A percentile compares a stretch with the other conserved stretches of the same genome.
Conservation (phyloP, 2,329 filamentous ascomycete species). For the Fusarium hostae region DNA sequence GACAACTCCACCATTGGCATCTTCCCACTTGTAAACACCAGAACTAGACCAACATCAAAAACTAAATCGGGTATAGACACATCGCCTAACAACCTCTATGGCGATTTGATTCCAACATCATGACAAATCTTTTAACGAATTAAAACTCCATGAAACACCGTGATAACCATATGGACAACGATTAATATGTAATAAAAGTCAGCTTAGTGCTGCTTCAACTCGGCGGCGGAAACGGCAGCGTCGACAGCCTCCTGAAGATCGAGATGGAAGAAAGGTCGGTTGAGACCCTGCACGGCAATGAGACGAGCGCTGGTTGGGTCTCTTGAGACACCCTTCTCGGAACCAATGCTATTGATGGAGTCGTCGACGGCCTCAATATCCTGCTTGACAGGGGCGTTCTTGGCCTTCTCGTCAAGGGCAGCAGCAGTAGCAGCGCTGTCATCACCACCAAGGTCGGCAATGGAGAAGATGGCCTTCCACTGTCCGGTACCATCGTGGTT, state of each 20-base stretch:
- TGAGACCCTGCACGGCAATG: conserved; percentile 57
- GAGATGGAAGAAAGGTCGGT: conserved; percentile 64
- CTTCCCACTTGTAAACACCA: neutral
- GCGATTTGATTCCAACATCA: neutral
- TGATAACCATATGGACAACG: neutral
- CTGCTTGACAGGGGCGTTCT: conserved; percentile 29
- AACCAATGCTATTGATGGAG: conserved; percentile 36
- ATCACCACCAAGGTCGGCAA: conserved; percentile 83
- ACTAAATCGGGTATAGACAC: conserved; percentile 7
- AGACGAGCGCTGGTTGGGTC: conserved; percentile 47
- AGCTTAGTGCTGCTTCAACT: conserved; percentile 42
- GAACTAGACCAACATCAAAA: neutral
- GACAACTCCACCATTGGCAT: neutral
- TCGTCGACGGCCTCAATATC: conserved; percentile 47
- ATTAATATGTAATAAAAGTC: conserved; percentile 3
- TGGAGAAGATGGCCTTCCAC: conserved; percentile 87
- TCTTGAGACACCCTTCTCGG: conserved; percentile 45
- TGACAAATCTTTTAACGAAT: neutral
- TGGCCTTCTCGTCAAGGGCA: conserved; percentile 68
- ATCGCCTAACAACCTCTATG: neutral
- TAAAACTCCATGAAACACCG: conserved; percentile 11
- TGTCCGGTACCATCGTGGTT: conserved; percentile 43
- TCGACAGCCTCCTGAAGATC: conserved; percentile 62
- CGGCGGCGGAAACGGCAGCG: conserved; percentile 53
- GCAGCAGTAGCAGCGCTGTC: conserved; percentile 69